Evolutionary conservation across 177 flowering plant genomes (phyloP), one percentile per base, ranked within the genome.

Genomic region (Vitis hybrid): DNA sequence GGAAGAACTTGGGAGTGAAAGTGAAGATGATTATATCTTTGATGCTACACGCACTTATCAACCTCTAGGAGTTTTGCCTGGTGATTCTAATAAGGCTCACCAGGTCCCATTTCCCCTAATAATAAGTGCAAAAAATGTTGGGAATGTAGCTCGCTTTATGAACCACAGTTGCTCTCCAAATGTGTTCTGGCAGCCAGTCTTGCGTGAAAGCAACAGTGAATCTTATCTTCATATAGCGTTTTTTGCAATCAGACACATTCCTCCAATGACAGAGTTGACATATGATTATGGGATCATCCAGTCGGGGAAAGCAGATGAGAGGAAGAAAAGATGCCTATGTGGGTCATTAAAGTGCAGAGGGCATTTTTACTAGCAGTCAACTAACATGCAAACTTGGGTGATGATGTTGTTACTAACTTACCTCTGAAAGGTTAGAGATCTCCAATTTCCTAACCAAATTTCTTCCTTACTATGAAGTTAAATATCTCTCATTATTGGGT

Each of bases 71-170:
- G 51, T 56, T 10, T 14, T 77, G 24, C 65, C 73, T 60, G 79
- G 59, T 68, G 75, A 69, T 58, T 21, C 74, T 9, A 52, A 11
- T 59, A 77, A 64, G 63, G 72, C 66, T 53, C 57, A 30, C 11
- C 67, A 78, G 41, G 27, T 68, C 58, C 86, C 78, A 11, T 75
- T 59, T 67, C 84, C 84, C 15, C 71, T 79, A 5, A 41, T 77
- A 21, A 81, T 86, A 2, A 83, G 73, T 70, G 84, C 90, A 10
- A 82, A 82, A 51, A 65, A 74, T 20, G 61, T 51, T 58, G 91
- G 93, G 24, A 89, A 87, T 77, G 84, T 87, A 9, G 84, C 88
- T 73, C 85, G 93, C 1, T 89, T 87, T 60, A 85, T 87, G 84
- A 87, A 85, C 66, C 90, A 87, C 65, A 85, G 90, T 66, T 87